Evolutionary conservation across 2,329 filamentous ascomycete species (phyloP).

Genomic region (Drechslerella coelobrocha): DNA sequence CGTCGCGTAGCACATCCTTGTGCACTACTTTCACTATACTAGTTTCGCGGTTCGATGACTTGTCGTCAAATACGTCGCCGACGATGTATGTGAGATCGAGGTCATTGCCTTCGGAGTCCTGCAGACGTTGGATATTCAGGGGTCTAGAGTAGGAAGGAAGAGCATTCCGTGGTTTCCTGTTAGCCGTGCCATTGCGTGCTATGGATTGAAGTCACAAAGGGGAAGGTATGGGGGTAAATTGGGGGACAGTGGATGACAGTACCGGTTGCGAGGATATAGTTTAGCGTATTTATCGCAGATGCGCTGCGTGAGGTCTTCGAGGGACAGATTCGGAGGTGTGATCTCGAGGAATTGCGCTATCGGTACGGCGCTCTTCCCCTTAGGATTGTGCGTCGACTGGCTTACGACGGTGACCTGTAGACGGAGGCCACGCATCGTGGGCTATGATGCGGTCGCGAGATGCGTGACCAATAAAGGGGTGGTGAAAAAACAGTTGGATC

Average conservation of each 20-base stretch:
- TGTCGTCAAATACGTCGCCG: slow-evolving; percentile 54
- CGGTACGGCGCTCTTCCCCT: slow-evolving; percentile 34
- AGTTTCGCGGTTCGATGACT: slow-evolving; percentile 50
- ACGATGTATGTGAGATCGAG: slow-evolving; percentile 53
- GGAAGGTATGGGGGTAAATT: not conserved
- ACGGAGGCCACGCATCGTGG: slow-evolving; percentile 50
- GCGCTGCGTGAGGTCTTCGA: slow-evolving; percentile 51
- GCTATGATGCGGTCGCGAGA: not conserved
- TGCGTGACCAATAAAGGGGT: no score
- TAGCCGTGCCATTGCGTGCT: not conserved
- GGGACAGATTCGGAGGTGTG: slow-evolving; percentile 49
- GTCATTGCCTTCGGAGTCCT: slow-evolving; percentile 54
- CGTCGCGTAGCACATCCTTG: slow-evolving; percentile 49
- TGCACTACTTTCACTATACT: slow-evolving; percentile 54
- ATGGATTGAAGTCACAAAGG: not conserved
- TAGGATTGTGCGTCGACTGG: slow-evolving; percentile 39
- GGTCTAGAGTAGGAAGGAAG: slow-evolving; percentile 28
- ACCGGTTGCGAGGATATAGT: slow-evolving; percentile 54
- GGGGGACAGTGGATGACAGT: slow-evolving; percentile 15
- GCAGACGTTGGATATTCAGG: slow-evolving; percentile 52
- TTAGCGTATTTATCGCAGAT: slow-evolving; percentile 52
- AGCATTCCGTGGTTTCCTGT: not conserved
- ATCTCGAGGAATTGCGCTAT: slow-evolving; percentile 53
- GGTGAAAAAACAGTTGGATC: no score
- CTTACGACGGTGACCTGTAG: slow-evolving; percentile 52